Base-by-base conservation (phyloP, 23 red algal genomes). In the Cyanidiococcus yangmingshanensis region DNA sequence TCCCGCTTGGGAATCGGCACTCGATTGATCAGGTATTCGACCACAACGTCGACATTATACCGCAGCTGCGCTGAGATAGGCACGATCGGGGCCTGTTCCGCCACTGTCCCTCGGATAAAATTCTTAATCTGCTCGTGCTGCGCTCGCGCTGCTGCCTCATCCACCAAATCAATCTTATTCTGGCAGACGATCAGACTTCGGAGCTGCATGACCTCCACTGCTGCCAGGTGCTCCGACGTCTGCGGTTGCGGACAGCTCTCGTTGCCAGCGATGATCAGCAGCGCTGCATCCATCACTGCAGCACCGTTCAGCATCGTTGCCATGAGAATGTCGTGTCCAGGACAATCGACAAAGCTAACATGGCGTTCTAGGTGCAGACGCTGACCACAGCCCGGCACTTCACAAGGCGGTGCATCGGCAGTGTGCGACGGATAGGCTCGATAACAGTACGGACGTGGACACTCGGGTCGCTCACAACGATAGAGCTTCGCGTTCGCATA, bases 151-250 rank as follows among this genome's bases (percentile, higher is more conserved):
- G 82, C 83, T 27, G 81, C 67, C 40, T 89, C 94, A 38, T 85
- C 84, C n/a, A 98, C 94, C 75, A 98, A 82, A 81, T 98, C 94
- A 40, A 98, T 98, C 85, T 98, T 98, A 77, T 98, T 98, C 40
- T 98, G 94, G 39, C 90, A 74, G 80, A 98, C 90, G 76, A 98
- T 98, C 75, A 98, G 79, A 54, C 91, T 79, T 26, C 79, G 57
- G 34, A 98, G 75, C 82, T 98, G 83, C 94, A 98, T 98, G 37
- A 98, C 89, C 79, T 98, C 94, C 7, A 98, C 89, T 1, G 94
- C 94, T 2, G 94, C 94, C 54, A 98, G 59, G 75, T 98, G 94
- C 79, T 98, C 94, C 21, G 85, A 89, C 0, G 94, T 98, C 79
- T 98, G 94, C 40, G 94, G 94, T 75, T 98, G 94, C 25, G 94